A percentile compares a stretch with the other conserved stretches of the same genome.
Conservation (phyloP, 371 early-diverging fungal species). For the Mucor saturninus region DNA sequence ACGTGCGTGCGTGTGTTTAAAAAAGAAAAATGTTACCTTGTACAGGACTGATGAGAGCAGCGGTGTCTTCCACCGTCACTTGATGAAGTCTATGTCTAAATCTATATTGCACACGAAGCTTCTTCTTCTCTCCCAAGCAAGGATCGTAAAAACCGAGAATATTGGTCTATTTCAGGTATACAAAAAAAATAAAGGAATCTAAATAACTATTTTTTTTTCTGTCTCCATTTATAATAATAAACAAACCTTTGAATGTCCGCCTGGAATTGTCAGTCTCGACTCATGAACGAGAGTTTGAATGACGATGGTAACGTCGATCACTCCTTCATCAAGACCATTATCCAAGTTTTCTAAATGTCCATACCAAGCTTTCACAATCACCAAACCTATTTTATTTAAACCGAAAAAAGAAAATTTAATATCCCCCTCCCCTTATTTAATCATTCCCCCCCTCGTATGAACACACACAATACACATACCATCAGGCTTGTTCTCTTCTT, state of each 20-base stretch:
- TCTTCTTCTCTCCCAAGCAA: slow-evolving; percentile 86
- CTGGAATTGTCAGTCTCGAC: slow-evolving; percentile 86
- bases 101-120: slow-evolving; percentile 81
- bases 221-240: neutral
- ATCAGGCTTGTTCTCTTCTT: slow-evolving; percentile 71
- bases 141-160: slow-evolving; percentile 97
- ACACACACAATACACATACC: slow-evolving; percentile 21
- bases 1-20: too few relatives aligned
- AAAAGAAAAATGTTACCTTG: slow-evolving; percentile 57
- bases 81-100: slow-evolving; percentile 86
- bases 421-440: neutral
- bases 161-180: slow-evolving; percentile 56
- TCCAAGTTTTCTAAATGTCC: slow-evolving; percentile 70
- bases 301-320: slow-evolving; percentile 86
- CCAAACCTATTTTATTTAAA: slow-evolving; percentile 61
- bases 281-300: slow-evolving; percentile 85
- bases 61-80: slow-evolving; percentile 78
- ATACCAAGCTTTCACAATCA: slow-evolving; percentile 87
- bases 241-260: slow-evolving; percentile 83
- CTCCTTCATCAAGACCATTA: slow-evolving; percentile 41
- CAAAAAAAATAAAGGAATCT: neutral
- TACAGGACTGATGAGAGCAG: slow-evolving; percentile 84
- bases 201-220: neutral
- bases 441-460: too few relatives aligned
- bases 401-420: neutral